Evolutionary conservation across 768 basidiomycete genomes (phyloP), one percentile per base, ranked within the genome.

Genomic region (Xanthoconium stramineum): DNA sequence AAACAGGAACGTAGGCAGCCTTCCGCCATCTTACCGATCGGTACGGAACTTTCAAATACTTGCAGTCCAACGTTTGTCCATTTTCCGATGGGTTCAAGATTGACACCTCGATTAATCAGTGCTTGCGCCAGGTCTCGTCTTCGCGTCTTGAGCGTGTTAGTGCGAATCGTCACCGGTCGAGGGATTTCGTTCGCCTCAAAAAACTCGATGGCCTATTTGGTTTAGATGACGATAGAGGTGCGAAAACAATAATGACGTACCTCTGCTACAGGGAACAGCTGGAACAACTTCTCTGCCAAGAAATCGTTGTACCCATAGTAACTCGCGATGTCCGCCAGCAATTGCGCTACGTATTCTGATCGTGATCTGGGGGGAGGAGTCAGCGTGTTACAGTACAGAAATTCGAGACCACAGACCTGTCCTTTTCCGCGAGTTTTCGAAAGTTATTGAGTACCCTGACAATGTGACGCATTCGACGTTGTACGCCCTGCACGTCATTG

Each of bases 41-140:
- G 97, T 2, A 99, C 94, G 58, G 83, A 86, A 61, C 90, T 92
- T 75, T 98, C 96, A 69, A 98, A 98, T 4, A 99, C 89, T 72
- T 98, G 97, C n/a, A 99, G 80, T 15, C 97, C 97, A 59, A 98
- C 95, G 67, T 98, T 98, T 30, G 92, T 92, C 97, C 97, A 98
- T 75, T 98, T 98, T 32, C 96, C 97, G 61, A 99, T 95, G 20
- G 97, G 95, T 69, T 98, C 96, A 52, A 99, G 82, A 67, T 92
- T 97, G 58, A 98, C 97, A 35, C 97, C 97, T 47, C 97, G 84
- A 70, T 97, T 97, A 64, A 98, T 86, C 36, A 99, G 79, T 0
- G 86, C 81, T 73, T 98, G 96, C 2, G 93, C 96, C 56, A 99
- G 83, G 71, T 98, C 97, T 47, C 96, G 84, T 62, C 97, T 80